Evolutionary conservation across 2,329 filamentous ascomycete genomes (phyloP), one percentile per base, ranked within the genome.

Genomic region (Curvularia eragrostidis): DNA sequence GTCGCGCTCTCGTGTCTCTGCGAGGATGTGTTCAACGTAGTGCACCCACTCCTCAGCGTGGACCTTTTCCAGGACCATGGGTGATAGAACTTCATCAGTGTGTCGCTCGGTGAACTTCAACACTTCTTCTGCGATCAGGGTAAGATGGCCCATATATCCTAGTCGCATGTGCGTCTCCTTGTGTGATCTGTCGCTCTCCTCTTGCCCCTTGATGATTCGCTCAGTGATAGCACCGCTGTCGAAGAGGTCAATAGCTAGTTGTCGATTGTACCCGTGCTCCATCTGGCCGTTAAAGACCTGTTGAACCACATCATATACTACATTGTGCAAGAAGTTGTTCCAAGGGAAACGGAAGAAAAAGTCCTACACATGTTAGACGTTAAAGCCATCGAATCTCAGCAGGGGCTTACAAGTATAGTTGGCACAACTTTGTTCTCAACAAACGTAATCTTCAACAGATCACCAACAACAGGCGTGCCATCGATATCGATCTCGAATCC

Each of bases 261-360:
- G 89, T 10, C 91, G 89, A 77, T 99, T 99, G 79, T 90, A 97
- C 26, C 95, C 93, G 59, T 93, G 90, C 68, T 98, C 94, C 91
- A 99, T 97, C 0, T 93, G 93, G 8, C 95, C 95, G 74, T 99
- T 99, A 78, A 99, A 98, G 1, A 99, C 95, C 80, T 99, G 95
- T 77, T 99, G 95, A 42, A 99, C 91, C 71, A 99, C 93, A 76
- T 99, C 95, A 75, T 99, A 99, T 47, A 99, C 95, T 42, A 99
- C 95, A 72, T 99, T 99, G 79, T 99, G 95, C 43, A 99, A 84
- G 74, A 99, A 99, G 77, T 99, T 99, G 78, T 99, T 99, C 95
- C 95, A 99, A 1, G 95, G 94, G 72, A 98, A 99, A 58, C 90
- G 88, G 82, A 99, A 99, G 80, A 99, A 99, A 81, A 98, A 98